Evolutionary conservation across 2,329 filamentous ascomycete genomes (phyloP).

Genomic region (Magnaporthiopsis rhizophila): DNA sequence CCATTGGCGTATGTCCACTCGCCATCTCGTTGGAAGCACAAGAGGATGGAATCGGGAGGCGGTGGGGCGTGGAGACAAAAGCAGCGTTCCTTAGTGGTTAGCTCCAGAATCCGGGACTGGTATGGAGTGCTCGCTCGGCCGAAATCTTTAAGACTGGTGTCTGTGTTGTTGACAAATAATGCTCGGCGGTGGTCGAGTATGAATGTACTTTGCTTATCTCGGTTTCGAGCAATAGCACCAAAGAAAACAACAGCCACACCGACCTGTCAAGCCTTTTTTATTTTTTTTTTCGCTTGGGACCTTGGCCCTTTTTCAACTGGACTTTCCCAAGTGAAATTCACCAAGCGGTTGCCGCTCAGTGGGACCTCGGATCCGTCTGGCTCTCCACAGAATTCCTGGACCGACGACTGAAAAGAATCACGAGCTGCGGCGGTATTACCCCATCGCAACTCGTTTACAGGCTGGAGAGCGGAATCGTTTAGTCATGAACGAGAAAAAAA

Average conservation of each 20-base stretch:
- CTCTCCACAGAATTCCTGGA: background rate
- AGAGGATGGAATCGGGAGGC: background rate
- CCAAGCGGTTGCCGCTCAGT: background rate
- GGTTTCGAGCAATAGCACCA: background rate
- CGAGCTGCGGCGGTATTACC: slow-evolving; percentile 9
- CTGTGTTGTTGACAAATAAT: background rate
- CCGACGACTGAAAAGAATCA: slow-evolving; percentile 6
- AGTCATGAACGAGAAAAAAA: background rate
- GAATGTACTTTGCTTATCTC: background rate
- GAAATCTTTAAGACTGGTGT: background rate
- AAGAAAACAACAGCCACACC: background rate
- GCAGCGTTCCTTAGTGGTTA: background rate
- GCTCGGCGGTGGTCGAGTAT: background rate
- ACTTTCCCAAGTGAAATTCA: background rate
- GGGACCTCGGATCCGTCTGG: background rate
- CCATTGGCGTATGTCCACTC: background rate
- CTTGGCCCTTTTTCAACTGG: background rate
- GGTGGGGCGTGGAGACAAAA: background rate
- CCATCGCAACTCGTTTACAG: slow-evolving; percentile 9
- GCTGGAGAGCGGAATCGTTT: background rate
- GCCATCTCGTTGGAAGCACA: background rate
- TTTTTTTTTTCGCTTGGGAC: background rate
- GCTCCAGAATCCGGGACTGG: background rate
- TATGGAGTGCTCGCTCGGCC: background rate
- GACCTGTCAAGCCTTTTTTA: background rate